Evolutionary conservation across 495 filamentous ascomycete genomes (phyloP).

Genomic region (Penicillium simplicissimum): DNA sequence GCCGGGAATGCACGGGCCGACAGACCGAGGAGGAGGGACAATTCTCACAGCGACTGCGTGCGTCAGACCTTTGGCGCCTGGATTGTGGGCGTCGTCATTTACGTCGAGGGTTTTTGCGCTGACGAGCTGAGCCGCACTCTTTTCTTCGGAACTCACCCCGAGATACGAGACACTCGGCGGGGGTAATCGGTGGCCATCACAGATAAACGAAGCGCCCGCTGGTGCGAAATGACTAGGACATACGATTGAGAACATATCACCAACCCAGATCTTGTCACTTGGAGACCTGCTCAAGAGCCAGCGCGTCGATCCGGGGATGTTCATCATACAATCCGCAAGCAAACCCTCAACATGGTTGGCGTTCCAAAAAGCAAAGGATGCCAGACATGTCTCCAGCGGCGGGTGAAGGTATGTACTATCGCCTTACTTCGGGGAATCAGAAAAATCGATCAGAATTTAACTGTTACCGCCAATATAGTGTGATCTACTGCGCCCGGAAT

Average conservation of each 20-base stretch:
- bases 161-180: not conserved
- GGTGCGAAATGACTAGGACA: not conserved
- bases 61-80: not conserved
- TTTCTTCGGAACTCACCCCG: not conserved
- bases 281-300: not conserved
- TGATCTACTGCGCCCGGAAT: constrained; percentile 30
- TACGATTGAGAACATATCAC: not conserved
- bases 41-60: too few relatives aligned
- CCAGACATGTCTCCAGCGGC: constrained; percentile 34
- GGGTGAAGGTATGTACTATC: constrained; percentile 26
- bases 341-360: constrained; percentile 36
- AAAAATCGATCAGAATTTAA: not conserved
- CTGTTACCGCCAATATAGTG: constrained; percentile 16
- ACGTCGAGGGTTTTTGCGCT: not conserved
- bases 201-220: not conserved
- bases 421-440: not conserved
- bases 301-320: constrained; percentile 1
- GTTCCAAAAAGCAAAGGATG: constrained; percentile 46
- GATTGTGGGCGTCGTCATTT: not conserved
- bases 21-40: not conserved
- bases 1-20: not conserved
- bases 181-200: not conserved
- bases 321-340: not conserved
- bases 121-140: not conserved
- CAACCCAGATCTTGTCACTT: not conserved